phyloP scores from a whole-genome alignment of 148 eudicot genomes.

The Camellia lanceoleosa region DNA sequence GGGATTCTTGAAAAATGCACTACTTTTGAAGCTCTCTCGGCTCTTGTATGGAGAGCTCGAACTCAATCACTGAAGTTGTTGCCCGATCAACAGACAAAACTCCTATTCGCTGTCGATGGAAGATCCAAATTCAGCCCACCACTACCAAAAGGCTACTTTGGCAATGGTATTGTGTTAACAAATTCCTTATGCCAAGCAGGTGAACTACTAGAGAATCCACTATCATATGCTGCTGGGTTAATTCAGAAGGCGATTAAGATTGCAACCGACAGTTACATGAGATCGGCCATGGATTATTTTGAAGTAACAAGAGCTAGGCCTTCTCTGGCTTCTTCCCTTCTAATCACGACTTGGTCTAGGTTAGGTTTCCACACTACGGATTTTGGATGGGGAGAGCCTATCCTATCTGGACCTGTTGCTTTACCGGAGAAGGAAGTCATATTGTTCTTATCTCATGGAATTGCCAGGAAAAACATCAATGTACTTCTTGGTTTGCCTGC shows the following conservation, averaged over 20 bases:
- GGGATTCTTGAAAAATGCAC: slow-evolving; percentile 39
- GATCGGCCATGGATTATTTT: slow-evolving; percentile 57
- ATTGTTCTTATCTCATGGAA: too few relatives aligned
- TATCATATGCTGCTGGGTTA: slow-evolving; percentile 36
- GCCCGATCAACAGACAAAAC: slow-evolving; percentile 46
- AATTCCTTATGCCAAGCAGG: slow-evolving; percentile 36
- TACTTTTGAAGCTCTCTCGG: slow-evolving; percentile 49
- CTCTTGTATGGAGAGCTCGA: slow-evolving; percentile 45
- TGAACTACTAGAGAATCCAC: slow-evolving; percentile 32
- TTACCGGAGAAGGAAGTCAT: slow-evolving; percentile 23
- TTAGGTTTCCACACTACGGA: slow-evolving; percentile 45
- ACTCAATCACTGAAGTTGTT: slow-evolving; percentile 36
- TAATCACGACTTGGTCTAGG: slow-evolving; percentile 56
- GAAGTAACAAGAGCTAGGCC: slow-evolving; percentile 48
- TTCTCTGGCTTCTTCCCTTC: slow-evolving; percentile 40
- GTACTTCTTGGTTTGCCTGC: slow-evolving; percentile 43
- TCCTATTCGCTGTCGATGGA: slow-evolving; percentile 54
- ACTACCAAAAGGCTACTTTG: slow-evolving; percentile 50
- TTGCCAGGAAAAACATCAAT: too few relatives aligned
- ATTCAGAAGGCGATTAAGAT: slow-evolving; percentile 46
- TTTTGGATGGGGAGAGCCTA: slow-evolving; percentile 65
- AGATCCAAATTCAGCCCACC: slow-evolving; percentile 41
- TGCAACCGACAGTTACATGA: slow-evolving; percentile 45
- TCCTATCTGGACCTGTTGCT: slow-evolving; percentile 49
- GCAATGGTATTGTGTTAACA: slow-evolving; percentile 45